Percentiles rank a stretch among this genome's conserved stretches.
phyloP scores from a whole-genome alignment of 179 eudicot species.

The Pouteria campechiana region DNA sequence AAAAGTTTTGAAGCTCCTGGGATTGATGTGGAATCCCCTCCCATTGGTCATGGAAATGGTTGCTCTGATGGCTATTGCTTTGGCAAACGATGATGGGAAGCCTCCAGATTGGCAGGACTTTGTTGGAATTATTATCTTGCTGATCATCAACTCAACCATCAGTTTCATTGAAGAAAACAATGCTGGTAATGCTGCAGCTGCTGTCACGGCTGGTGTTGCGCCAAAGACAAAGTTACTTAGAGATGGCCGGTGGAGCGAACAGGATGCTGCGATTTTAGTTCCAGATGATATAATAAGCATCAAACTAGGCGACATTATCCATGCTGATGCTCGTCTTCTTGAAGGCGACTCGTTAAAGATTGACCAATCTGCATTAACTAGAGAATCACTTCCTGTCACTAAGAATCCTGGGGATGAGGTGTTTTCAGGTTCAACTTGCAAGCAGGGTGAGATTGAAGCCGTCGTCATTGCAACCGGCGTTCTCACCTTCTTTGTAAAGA shows the following conservation, averaged over 20 bases:
- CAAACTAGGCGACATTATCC: too few relatives aligned
- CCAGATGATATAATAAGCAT: too few relatives aligned
- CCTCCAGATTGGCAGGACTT: constrained; percentile 17
- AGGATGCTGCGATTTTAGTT: too few relatives aligned
- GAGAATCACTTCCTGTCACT: constrained; percentile 10
- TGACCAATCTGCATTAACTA: constrained; percentile 14
- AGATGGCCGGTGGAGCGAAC: too few relatives aligned
- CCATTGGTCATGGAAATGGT: constrained; percentile 95
- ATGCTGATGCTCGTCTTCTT: constrained; percentile 16
- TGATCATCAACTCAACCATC: constrained; percentile 12
- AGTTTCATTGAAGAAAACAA: constrained; percentile 19
- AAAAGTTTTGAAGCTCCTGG: constrained; percentile 58
- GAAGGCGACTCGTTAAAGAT: constrained; percentile 18
- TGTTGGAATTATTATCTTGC: constrained; percentile 9
- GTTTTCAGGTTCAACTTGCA: constrained; percentile 14
- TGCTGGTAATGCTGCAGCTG: constrained; percentile 19
- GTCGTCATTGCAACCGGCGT: not conserved
- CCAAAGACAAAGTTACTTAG: constrained; percentile 12
- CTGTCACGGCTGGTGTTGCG: constrained; percentile 15
- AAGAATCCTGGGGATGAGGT: constrained; percentile 11
- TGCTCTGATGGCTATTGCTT: constrained; percentile 79
- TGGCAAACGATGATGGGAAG: constrained; percentile 73
- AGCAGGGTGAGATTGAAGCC: constrained; percentile 12
- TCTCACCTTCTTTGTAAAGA: too few relatives aligned
- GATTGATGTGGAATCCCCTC: constrained; percentile 95